Base-by-base conservation (phyloP, 2,329 filamentous ascomycete species). In the Fusarium anguioides region DNA sequence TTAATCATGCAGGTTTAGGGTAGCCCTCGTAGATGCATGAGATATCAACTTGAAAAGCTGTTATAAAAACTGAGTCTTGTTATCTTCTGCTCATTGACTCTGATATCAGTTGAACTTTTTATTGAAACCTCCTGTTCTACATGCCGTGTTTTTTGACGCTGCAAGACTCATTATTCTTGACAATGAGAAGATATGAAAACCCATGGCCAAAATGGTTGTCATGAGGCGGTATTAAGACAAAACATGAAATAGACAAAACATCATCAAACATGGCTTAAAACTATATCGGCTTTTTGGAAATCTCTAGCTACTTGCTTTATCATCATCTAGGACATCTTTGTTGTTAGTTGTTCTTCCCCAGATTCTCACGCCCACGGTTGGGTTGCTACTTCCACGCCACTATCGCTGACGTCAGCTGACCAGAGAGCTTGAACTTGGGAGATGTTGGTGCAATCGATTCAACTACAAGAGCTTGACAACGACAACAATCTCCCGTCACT, bases 331-430 rank as follows among this genome's bases (percentile, higher is more conserved):
- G 20, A 3, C 35, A 35, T 29, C 21, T 48, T 52, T 21, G 15
- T 37, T 35, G 27, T 35, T 45, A 33, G 18, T 24, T 7, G 23
- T 18, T 61, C 35, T 27, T 46, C n/a, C 23, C 17, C 6, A 29
- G 36, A 8, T 24, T 18, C 47, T 31, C 49, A 66, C 41, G 51
- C 27, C 10, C 41, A 45, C 57, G 40, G 26, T 10, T 36, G 39
- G 17, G 42, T 52, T 29, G 37, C 41, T 35, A 27, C 27, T 20
- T 36, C n/a, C 29, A 33, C 17, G 35, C 42, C 41, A 45, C 42
- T 29, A 29, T 56, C 59, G 59, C 64, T 67, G 64, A 67, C 59
- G 64, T 67, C 64, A 67, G 64, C 64, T 67, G 64, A 67, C 50
- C n/a, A 41, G 50, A 40, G 46, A 67, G 64, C 44, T 67, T 45